A percentile compares a stretch with the other conserved stretches of the same genome.
phyloP scores from a whole-genome alignment of 805 yeast species.

The Candida methanosorbosa region DNA sequence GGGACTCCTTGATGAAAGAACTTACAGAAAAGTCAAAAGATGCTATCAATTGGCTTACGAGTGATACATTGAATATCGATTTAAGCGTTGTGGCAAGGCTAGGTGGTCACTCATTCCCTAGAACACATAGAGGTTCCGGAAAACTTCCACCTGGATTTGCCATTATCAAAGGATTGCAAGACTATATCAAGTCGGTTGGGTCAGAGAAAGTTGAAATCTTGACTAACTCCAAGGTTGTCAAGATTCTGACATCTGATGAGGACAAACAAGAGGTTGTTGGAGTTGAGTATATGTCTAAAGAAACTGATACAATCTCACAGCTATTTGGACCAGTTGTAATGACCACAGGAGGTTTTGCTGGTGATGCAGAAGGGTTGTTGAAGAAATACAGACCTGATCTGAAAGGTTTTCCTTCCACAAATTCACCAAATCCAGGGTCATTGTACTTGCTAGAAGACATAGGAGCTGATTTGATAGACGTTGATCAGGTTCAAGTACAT shows the following conservation, averaged over 20 bases:
- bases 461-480: slow-evolving; percentile 48
- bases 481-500: slow-evolving; percentile 61
- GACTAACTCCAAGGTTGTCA: slow-evolving; percentile 28
- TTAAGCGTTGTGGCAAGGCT: slow-evolving; percentile 62
- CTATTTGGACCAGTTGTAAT: slow-evolving; percentile 49
- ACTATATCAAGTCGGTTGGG: slow-evolving; percentile 36
- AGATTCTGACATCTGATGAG: slow-evolving; percentile 22
- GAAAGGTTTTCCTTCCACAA: slow-evolving; percentile 47
- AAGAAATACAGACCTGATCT: slow-evolving; percentile 52
- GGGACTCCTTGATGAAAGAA: slow-evolving; percentile 47
- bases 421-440: slow-evolving; percentile 57
- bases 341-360: slow-evolving; percentile 64
- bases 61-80: slow-evolving; percentile 47
- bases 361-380: slow-evolving; percentile 44
- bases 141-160: slow-evolving; percentile 61
- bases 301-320: slow-evolving; percentile 13
- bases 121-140: slow-evolving; percentile 76
- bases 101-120: slow-evolving; percentile 75
- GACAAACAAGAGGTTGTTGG: slow-evolving; percentile 16
- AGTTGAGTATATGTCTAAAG: slow-evolving; percentile 24
- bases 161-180: slow-evolving; percentile 45
- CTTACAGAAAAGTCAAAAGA: slow-evolving; percentile 53
- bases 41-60: slow-evolving; percentile 70
- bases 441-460: slow-evolving; percentile 43
- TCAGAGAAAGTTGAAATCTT: slow-evolving; percentile 28